These are phyloP conservation scores for Anaeramoeba ignava DNA, from an alignment of 78 protist genomes.

Conservation along the genomic window DNA sequence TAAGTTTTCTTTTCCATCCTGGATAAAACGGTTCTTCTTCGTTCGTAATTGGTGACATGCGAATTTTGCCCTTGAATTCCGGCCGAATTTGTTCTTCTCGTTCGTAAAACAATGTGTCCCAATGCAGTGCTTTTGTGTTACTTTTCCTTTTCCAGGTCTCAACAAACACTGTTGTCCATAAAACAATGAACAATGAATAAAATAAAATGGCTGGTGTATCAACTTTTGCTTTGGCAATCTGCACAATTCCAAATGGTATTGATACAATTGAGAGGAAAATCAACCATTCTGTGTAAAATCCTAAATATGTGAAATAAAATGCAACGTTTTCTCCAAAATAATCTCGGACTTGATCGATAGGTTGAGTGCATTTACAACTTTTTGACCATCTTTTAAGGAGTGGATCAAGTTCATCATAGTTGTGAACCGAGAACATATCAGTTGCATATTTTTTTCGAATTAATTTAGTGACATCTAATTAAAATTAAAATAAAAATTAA, in stretches of 20 bases:
- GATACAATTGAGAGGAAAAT: background rate
- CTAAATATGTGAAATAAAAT: constrained; percentile 19
- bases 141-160: constrained; percentile 34
- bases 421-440: too few species aligned
- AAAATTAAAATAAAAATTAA: too few species aligned
- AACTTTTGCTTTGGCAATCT: too few species aligned
- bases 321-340: constrained; percentile 24
- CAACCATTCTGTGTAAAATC: constrained; percentile 8
- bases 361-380: background rate
- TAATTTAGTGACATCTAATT: too few species aligned
- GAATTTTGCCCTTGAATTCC: background rate
- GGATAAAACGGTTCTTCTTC: background rate
- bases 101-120: constrained; percentile 2
- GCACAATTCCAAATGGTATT: background rate
- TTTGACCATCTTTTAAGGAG: background rate
- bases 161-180: constrained; percentile 16
- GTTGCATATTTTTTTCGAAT: too few species aligned
- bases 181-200: background rate
- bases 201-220: background rate
- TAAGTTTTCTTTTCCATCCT: background rate
- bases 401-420: background rate
- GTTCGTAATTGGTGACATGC: background rate
- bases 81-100: background rate
- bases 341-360: background rate
- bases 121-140: background rate